Conservation (phyloP, 176 grass and related monocot species). For the Avena atlantica region DNA sequence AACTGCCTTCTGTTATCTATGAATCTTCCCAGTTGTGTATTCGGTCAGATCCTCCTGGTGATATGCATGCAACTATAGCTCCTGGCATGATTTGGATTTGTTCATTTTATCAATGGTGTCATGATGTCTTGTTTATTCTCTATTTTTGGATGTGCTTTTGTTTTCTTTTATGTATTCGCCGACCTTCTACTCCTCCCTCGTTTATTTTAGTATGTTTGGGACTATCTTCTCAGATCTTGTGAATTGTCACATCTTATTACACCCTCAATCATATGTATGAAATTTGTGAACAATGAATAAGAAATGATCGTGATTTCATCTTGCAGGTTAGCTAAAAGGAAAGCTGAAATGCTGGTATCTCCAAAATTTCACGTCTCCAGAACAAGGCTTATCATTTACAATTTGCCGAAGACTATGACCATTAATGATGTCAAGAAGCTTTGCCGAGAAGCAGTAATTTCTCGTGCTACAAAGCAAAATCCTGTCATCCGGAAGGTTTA, state of each 20-base stretch:
- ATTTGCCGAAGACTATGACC: conserved; percentile 93
- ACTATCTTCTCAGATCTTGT: not conserved
- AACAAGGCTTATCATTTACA: conserved; percentile 95
- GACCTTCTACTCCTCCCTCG: no score
- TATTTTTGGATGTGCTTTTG: not conserved
- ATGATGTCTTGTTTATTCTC: conserved; percentile 9
- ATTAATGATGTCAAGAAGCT: conserved; percentile 91
- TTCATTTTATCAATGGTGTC: not conserved
- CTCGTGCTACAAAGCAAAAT: conserved; percentile 82
- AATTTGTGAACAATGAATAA: conserved; percentile 31
- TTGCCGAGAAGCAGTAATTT: conserved; percentile 86
- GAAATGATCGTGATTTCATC: conserved; percentile 12
- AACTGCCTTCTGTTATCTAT: conserved; percentile 8
- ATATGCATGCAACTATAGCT: not conserved
- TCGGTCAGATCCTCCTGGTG: not conserved
- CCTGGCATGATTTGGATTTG: not conserved
- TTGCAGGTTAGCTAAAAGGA: conserved; percentile 78
- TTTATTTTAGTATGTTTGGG: not conserved
- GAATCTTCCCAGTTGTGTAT: not conserved
- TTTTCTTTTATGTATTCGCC: not conserved
- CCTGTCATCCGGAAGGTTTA: conserved; percentile 87
- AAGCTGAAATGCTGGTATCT: conserved; percentile 87
- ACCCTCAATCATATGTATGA: conserved; percentile 4
- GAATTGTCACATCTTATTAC: conserved; percentile 13
- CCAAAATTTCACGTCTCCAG: conserved; percentile 96